phyloP scores from a whole-genome alignment of 2,329 filamentous ascomycete genomes.

The Venturia oleaginea region DNA sequence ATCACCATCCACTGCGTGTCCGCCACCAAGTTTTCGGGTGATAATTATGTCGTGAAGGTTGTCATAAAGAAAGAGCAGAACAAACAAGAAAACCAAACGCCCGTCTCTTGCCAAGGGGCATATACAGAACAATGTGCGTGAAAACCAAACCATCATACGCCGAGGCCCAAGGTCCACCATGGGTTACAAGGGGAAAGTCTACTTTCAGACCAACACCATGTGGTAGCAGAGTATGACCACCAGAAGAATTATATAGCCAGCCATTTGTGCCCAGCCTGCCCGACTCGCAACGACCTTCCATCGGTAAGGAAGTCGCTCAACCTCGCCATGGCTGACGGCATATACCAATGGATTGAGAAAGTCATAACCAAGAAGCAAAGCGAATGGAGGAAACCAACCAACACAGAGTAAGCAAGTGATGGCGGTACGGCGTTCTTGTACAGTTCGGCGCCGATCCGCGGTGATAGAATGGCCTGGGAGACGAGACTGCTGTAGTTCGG shows the following conservation, averaged over 20 bases:
- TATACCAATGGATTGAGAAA: neutral
- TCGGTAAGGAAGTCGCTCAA: neutral
- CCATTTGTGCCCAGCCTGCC: neutral
- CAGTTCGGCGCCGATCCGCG: neutral
- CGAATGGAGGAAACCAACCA: neutral
- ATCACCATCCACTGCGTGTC: neutral
- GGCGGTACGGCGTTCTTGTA: neutral
- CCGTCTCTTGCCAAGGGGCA: slow-evolving; percentile 2
- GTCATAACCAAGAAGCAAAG: neutral
- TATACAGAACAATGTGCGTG: neutral
- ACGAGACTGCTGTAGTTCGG: slow-evolving; percentile 1
- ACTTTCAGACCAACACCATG: neutral
- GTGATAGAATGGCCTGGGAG: neutral
- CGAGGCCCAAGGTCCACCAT: neutral
- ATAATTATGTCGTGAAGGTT: neutral
- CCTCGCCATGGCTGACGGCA: neutral
- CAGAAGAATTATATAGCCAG: neutral
- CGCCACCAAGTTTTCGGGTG: neutral
- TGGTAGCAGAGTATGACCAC: neutral
- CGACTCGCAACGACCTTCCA: neutral
- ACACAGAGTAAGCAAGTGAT: neutral
- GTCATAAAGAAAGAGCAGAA: neutral
- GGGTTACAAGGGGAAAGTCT: neutral
- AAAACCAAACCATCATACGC: neutral
- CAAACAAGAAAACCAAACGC: neutral